Evolutionary conservation across 163 green algal genomes (phyloP).

Genomic region (Scenedesmus sp.): DNA sequence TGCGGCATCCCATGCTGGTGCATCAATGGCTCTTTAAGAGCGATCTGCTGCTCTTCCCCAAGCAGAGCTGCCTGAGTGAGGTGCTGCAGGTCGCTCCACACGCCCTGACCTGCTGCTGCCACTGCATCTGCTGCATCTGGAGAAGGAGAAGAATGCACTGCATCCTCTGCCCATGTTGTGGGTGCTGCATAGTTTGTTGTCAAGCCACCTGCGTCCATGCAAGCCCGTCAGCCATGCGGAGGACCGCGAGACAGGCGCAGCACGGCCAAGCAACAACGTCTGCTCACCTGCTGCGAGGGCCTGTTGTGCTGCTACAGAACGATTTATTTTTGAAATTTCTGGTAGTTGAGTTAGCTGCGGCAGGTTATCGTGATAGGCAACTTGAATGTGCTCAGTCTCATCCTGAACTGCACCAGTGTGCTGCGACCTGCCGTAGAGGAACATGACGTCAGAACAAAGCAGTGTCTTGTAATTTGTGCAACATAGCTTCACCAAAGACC

Average conservation of each 20-base stretch:
- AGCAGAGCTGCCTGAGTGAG: constrained; percentile 14
- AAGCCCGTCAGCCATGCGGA: neutral
- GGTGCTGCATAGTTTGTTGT: neutral
- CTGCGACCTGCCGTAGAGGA: neutral
- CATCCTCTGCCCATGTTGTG: neutral
- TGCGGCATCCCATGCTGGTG: neutral
- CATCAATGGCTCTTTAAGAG: neutral
- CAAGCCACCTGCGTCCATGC: neutral
- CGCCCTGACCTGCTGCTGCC: neutral
- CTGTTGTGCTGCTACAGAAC: neutral
- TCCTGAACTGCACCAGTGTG: constrained; percentile 10
- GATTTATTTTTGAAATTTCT: neutral
- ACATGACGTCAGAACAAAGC: neutral
- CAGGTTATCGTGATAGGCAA: neutral
- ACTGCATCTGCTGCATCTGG: constrained; percentile 4
- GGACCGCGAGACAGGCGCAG: neutral
- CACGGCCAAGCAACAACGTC: neutral
- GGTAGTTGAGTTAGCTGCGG: neutral
- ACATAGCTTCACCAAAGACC: too few relatives aligned
- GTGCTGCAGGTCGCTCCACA: constrained; percentile 33
- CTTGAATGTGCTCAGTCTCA: neutral
- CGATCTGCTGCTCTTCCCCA: too few relatives aligned
- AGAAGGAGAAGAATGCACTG: neutral
- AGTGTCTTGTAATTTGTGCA: neutral
- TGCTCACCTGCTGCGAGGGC: neutral